Evolutionary conservation across 75 land plant genomes (phyloP).

Genomic region (Selaginella tamariscina): DNA sequence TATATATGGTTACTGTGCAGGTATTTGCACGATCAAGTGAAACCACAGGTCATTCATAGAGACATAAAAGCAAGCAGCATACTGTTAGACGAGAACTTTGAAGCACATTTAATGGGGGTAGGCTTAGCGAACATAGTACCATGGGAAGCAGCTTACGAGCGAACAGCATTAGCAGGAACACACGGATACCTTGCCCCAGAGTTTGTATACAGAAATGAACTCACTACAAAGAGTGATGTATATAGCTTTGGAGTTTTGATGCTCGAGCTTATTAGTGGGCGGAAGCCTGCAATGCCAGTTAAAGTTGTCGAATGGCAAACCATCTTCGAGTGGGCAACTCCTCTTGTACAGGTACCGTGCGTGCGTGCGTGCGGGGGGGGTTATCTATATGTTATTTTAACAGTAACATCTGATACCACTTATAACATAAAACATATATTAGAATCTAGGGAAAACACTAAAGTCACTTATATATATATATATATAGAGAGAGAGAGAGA

Average conservation of each 20-base stretch:
- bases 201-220: slow-evolving; percentile 86
- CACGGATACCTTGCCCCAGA: slow-evolving; percentile 93
- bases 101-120: slow-evolving; percentile 76
- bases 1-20: too few species aligned
- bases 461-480: too few species aligned
- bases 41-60: slow-evolving; percentile 89
- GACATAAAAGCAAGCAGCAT: slow-evolving; percentile 80
- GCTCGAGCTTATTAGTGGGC: slow-evolving; percentile 81
- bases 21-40: slow-evolving; percentile 83
- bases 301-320: slow-evolving; percentile 77
- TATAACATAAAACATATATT: too few species aligned
- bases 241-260: slow-evolving; percentile 94
- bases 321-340: slow-evolving; percentile 97
- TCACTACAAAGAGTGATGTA: slow-evolving; percentile 91
- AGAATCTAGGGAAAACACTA: too few species aligned
- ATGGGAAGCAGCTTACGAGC: slow-evolving; percentile 65
- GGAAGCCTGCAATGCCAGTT: slow-evolving; percentile 58
- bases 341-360: too few species aligned
- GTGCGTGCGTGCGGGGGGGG: too few species aligned
- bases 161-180: slow-evolving; percentile 62
- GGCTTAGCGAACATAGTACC: slow-evolving; percentile 73
- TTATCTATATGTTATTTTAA: too few species aligned
- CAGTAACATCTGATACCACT: too few species aligned
- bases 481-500: too few species aligned
- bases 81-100: slow-evolving; percentile 77